Conservation (phyloP, 192 early-diverging fungal genomes). For the Dimargaris cristalligena region DNA sequence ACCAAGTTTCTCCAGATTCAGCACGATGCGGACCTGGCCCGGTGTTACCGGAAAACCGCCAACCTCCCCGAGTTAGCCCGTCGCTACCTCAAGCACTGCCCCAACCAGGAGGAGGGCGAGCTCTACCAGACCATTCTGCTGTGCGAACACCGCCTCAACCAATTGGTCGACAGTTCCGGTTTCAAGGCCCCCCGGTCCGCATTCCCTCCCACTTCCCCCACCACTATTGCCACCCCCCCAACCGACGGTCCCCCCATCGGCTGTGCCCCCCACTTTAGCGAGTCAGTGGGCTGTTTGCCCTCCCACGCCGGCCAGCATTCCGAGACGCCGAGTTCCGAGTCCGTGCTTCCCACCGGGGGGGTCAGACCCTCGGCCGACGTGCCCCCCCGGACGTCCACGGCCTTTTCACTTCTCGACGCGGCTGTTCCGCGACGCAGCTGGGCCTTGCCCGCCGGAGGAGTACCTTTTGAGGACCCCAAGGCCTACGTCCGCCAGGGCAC, state of each 20-base stretch:
- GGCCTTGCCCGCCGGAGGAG: background rate
- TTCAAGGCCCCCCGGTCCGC: background rate
- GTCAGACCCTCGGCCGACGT: background rate
- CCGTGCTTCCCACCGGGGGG: background rate
- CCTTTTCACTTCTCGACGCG: too few species aligned
- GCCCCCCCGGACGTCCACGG: background rate
- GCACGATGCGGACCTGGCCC: constrained; percentile 3
- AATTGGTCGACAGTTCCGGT: background rate
- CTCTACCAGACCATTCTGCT: constrained; percentile 2
- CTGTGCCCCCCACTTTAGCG: background rate
- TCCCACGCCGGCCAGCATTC: background rate
- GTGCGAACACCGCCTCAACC: background rate
- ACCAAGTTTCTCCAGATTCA: background rate
- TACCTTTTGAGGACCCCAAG: background rate
- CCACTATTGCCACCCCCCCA: background rate
- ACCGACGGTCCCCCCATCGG: background rate
- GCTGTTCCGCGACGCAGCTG: background rate
- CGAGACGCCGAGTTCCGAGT: background rate
- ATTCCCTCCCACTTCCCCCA: background rate
- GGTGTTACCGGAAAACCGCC: background rate
- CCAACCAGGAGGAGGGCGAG: background rate
- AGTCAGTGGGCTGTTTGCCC: background rate
- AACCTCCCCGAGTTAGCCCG: constrained; percentile 4
- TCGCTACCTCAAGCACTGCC: constrained; percentile 3
- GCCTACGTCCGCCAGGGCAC: background rate